Evolutionary conservation across 2,329 filamentous ascomycete genomes (phyloP), one percentile per base, ranked within the genome.

Genomic region (Sporothrix variecibatus): DNA sequence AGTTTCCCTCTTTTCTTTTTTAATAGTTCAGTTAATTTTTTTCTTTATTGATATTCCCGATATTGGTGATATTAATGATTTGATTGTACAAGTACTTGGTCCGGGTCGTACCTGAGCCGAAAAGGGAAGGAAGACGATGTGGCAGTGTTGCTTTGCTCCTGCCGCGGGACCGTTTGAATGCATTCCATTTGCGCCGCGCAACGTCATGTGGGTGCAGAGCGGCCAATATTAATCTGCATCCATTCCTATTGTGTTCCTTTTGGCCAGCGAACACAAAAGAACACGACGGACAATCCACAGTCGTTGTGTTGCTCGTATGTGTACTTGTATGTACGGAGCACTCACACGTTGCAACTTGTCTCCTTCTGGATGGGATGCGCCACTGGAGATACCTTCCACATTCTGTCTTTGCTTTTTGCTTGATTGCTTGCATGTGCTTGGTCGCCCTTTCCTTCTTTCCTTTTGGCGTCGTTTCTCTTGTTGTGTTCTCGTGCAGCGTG

Each of bases 331-430:
- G 34, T 43, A 26, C 34, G 20, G 34, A 15, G 34, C 17, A 46
- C 38, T 26, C 38, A 67, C 62, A 67, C 62, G 62, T 67, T 46
- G 62, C 62, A 43, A 23, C 62, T 28, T 43, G n/a, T 67, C n/a
- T n/a, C n/a, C n/a, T n/a, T n/a, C n/a, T n/a, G 65, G 34, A 68
- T 51, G 65, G 65, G 43, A 68, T 51, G 65, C 65, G 65, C 65
- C 65, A 68, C 65, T 51, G 17, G 43, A 68, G 43, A 34, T 3
- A 51, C 40, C 43, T 34, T 34, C 40, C 26, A 17, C 8, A n/a
- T 67, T 51, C n/a, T 68, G 40, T 17, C n/a, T 9, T 43, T 26
- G 34, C 34, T 34, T 8, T 28, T 28, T 56, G 51, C 15, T 49
- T 28, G n/a, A 3, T 26, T 20, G 26, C 26, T 31, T 51, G 43